Evolutionary conservation across 2,329 filamentous ascomycete species (phyloP), one percentile per base, ranked within the genome.

Genomic region (Fusarium devonianum): DNA sequence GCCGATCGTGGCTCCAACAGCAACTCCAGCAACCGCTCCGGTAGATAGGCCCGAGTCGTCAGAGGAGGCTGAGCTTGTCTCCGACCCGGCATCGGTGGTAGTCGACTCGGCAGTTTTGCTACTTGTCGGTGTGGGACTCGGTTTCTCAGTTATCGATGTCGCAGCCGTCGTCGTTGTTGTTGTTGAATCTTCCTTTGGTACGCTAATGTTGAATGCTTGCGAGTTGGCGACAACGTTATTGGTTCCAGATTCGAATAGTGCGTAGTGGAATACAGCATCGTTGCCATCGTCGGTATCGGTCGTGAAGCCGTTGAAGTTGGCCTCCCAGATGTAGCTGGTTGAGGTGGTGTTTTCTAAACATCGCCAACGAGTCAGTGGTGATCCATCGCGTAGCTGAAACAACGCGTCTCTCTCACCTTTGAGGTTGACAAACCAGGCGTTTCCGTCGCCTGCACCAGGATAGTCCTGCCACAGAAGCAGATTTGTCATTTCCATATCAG

Each of bases 21-120:
- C 65, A 5, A 67, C 52, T 6, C 65, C 65, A 4, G 59, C 65
- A 3, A 64, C 53, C 0, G 65, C 65, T 1, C 65, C 65, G 0
- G 41, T 59, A 1, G 62, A 62, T 2, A 67, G 28, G 1, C 53
- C 38, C 1, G 30, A 12, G 4, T 42, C 17, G 3, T 29, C 29
- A 10, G 41, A 37, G 1, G 13, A 2, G 1, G 37, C 28, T 3
- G 29, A 14, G 2, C 18, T 26, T 19, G 12, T 9, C 37, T 32
- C 9, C 37, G 18, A 5, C 18, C 17, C n/a, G 6, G 23, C 13
- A 7, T 22, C 12, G 4, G 41, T 46, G 5, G 53, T 29, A 7
- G 38, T 28, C 2, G 53, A 45, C 10, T 47, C 22, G 7, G 41
- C 19, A 4, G 32, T 11, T 1, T 23, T 33, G 0, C 30, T 32